These are phyloP conservation scores for Cephalotrichum gorgonifer DNA, from an alignment of 2,329 filamentous ascomycete species.

Conservation along the genomic window DNA sequence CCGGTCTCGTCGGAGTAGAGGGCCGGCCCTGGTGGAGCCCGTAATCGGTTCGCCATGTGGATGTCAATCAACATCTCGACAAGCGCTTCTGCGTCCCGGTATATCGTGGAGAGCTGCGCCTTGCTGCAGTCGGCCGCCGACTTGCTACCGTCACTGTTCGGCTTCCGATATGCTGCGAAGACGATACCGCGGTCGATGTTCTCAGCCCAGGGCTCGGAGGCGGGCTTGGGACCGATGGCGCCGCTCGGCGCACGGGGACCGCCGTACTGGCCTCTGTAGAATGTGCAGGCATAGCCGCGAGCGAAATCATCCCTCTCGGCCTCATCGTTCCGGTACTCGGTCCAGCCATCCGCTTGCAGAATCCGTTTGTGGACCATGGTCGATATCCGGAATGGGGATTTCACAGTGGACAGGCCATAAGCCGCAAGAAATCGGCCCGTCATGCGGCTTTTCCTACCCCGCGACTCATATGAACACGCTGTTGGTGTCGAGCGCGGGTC, in stretches of 20 bases:
- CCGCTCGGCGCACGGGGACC: constrained; percentile 13
- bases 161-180: constrained; percentile 44
- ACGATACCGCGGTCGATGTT: constrained; percentile 39
- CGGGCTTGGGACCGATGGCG: constrained; percentile 11
- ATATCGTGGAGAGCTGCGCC: constrained; percentile 33
- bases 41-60: constrained; percentile 27
- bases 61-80: constrained; percentile 43
- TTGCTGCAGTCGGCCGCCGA: constrained; percentile 22
- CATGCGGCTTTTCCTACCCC: constrained; percentile 13
- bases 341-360: constrained; percentile 38
- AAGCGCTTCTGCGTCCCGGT: constrained; percentile 39
- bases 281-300: constrained; percentile 42
- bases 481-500: constrained; percentile 2
- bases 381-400: constrained; percentile 41
- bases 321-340: constrained; percentile 37
- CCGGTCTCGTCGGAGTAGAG: constrained; percentile 24
- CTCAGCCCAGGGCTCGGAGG: neutral
- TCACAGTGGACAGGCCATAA: constrained; percentile 39
- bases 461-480: neutral
- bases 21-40: constrained; percentile 11
- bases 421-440: constrained; percentile 43
- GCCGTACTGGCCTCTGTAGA: constrained; percentile 32
- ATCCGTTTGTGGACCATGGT: constrained; percentile 38
- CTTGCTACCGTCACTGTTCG: constrained; percentile 21
- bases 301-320: constrained; percentile 33